A percentile compares a stretch with the other conserved stretches of the same genome.
Evolutionary conservation across 495 filamentous ascomycete genomes (phyloP).

Genomic region (Tuber brumale): DNA sequence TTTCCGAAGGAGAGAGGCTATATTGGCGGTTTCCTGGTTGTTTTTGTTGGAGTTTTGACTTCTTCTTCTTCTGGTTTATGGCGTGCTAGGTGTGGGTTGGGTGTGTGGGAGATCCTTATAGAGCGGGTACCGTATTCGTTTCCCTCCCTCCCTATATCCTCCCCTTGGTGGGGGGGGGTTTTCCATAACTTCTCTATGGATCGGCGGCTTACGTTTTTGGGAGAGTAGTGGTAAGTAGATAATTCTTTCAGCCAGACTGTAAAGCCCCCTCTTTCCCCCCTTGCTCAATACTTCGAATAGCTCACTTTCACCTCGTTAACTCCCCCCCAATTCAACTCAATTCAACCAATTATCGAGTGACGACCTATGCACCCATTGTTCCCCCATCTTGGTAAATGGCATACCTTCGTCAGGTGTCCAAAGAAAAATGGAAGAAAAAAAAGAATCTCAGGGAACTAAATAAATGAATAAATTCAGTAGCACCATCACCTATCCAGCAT

Average conservation of each 20-base stretch:
- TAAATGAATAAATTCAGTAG: not conserved
- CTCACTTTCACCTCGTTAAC: not conserved
- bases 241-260: not conserved
- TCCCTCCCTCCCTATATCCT: not conserved
- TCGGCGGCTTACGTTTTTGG: not conserved
- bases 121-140: too few species aligned
- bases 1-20: not conserved
- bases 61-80: not conserved
- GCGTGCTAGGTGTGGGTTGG: not conserved
- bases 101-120: not conserved
- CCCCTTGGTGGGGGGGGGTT: too few species aligned
- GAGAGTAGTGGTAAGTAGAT: not conserved
- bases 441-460: conserved; percentile 1
- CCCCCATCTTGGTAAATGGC: not conserved
- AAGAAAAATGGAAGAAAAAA: not conserved
- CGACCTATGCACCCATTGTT: not conserved
- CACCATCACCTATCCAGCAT: not conserved
- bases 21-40: not conserved
- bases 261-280: not conserved
- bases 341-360: not conserved
- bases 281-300: not conserved
- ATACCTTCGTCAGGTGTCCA: not conserved
- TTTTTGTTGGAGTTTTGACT: not conserved
- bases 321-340: not conserved
- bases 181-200: not conserved